phyloP scores from a whole-genome alignment of 1,139 yeast species.

The Candida labiduridarum region DNA sequence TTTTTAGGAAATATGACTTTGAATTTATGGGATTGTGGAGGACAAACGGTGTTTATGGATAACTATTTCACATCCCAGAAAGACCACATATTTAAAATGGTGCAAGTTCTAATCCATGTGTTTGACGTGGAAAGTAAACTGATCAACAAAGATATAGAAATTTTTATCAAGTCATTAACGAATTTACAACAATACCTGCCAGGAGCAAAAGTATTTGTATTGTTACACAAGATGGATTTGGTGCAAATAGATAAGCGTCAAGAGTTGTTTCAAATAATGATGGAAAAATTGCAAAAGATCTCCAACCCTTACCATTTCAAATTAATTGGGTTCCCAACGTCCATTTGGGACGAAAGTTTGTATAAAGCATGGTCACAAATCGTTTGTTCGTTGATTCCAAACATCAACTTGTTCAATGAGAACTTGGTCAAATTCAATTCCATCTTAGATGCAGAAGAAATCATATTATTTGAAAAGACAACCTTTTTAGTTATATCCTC shows the following conservation, averaged over 20 bases:
- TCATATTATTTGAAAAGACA: slow-evolving; percentile 88
- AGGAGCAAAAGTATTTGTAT: slow-evolving; percentile 86
- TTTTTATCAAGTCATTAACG: slow-evolving; percentile 80
- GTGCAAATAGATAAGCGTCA: slow-evolving; percentile 87
- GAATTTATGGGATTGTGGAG: slow-evolving; percentile 98
- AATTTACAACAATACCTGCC: slow-evolving; percentile 87
- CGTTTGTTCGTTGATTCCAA: slow-evolving; percentile 92
- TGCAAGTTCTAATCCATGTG: slow-evolving; percentile 95
- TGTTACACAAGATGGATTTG: slow-evolving; percentile 94
- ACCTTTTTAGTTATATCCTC: slow-evolving; percentile 90
- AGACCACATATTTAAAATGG: slow-evolving; percentile 92
- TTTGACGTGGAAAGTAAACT: slow-evolving; percentile 95
- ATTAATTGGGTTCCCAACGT: slow-evolving; percentile 89
- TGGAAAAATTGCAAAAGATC: slow-evolving; percentile 76
- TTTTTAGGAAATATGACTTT: slow-evolving; percentile 94
- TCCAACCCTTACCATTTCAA: slow-evolving; percentile 79
- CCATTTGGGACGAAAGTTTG: slow-evolving; percentile 96
- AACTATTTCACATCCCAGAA: slow-evolving; percentile 85
- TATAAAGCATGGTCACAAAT: slow-evolving; percentile 98
- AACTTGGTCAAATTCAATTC: slow-evolving; percentile 75
- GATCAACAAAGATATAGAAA: slow-evolving; percentile 90
- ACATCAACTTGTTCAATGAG: slow-evolving; percentile 78
- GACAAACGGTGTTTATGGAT: slow-evolving; percentile 96
- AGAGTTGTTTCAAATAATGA: slow-evolving; percentile 80
- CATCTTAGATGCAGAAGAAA: slow-evolving; percentile 84